phyloP scores from a whole-genome alignment of 768 basidiomycete species.

The Cyathus striatus region DNA sequence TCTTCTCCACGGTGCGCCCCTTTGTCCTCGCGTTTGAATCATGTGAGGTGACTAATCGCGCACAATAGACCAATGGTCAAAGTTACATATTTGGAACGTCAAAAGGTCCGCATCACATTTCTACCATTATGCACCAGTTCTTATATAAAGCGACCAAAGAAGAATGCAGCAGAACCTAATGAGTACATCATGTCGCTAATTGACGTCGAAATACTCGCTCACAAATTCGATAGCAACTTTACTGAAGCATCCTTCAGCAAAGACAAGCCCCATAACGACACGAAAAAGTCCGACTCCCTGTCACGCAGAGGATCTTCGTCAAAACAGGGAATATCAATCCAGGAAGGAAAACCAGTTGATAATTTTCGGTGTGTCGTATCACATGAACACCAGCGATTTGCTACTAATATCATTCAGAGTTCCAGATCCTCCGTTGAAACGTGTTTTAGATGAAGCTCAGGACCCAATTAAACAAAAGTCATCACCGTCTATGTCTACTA shows the following conservation, averaged over 20 bases:
- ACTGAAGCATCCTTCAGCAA: background rate
- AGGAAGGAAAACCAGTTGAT: too few relatives aligned
- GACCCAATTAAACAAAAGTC: background rate
- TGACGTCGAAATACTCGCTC: background rate
- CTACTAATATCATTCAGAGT: background rate
- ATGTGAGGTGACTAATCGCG: conserved; percentile 1
- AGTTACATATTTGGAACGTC: conserved; percentile 27
- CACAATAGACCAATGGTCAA: conserved; percentile 13
- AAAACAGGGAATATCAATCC: too few relatives aligned
- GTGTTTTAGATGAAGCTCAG: background rate
- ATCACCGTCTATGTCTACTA: conserved; percentile 8
- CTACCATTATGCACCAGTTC: background rate
- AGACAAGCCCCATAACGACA: background rate
- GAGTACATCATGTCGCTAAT: background rate
- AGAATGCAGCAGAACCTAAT: background rate
- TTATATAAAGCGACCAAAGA: too few relatives aligned
- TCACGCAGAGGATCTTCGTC: background rate
- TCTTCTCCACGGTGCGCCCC: background rate
- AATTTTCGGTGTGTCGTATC: conserved; percentile 7
- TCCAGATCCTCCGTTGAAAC: background rate
- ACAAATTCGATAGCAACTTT: background rate
- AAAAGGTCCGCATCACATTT: conserved; percentile 20
- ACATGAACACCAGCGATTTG: background rate
- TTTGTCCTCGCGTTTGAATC: background rate
- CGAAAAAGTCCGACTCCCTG: background rate